Percentiles rank a stretch among this genome's conserved stretches.
phyloP scores from a whole-genome alignment of 371 early-diverging fungal genomes.

The Mucor piriformis region DNA sequence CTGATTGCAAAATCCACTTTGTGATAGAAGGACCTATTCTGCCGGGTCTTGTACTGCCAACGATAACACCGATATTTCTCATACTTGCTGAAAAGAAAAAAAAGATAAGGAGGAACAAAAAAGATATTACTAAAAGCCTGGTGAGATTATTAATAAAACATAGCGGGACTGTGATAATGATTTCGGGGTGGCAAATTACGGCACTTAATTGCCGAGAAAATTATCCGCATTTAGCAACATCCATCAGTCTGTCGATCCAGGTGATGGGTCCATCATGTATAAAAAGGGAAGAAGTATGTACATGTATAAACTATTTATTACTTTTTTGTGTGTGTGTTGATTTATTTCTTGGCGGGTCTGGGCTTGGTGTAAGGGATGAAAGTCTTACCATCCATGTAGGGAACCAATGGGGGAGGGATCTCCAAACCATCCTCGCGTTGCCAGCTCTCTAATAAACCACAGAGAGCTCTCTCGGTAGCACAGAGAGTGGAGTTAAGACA shows the following conservation, averaged over 20 bases:
- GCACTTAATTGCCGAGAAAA: neutral
- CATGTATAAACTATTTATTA: conserved; percentile 3
- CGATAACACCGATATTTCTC: conserved; percentile 8
- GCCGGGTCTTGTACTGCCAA: conserved; percentile 7
- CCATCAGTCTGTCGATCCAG: too few species aligned
- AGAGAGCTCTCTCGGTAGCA: conserved; percentile 98
- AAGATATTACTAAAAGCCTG: too few species aligned
- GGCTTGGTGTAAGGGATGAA: conserved; percentile 86
- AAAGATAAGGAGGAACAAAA: neutral
- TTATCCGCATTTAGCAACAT: too few species aligned
- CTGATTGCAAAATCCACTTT: conserved; percentile 1
- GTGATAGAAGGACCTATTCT: conserved; percentile 4
- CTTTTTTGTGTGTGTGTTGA: neutral
- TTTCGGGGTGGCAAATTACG: too few species aligned
- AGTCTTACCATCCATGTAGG: conserved; percentile 92
- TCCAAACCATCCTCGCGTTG: conserved; percentile 93
- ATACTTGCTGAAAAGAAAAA: neutral
- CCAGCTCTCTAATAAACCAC: conserved; percentile 98
- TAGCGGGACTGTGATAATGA: too few species aligned
- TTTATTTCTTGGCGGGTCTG: conserved; percentile 40
- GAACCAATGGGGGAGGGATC: conserved; percentile 85
- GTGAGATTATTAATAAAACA: too few species aligned
- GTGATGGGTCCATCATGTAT: too few species aligned
- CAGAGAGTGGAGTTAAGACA: conserved; percentile 99
- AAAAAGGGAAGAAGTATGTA: neutral